Conservation (phyloP, 2,329 filamentous ascomycete genomes). For the Gnomoniopsis smithogilvyi region DNA sequence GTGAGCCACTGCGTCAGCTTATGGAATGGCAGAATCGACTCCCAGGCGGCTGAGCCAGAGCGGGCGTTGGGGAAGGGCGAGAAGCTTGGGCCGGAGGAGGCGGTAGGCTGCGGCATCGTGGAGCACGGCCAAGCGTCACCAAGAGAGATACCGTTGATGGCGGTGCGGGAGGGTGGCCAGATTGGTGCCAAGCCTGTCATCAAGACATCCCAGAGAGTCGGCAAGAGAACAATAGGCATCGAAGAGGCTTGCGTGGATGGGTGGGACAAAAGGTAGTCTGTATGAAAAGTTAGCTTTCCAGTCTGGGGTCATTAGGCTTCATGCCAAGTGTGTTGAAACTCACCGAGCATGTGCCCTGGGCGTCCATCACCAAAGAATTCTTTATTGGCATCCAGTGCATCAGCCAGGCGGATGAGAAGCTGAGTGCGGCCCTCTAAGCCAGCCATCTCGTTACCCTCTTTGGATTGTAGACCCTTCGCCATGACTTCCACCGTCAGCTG, state of each 20-base stretch:
- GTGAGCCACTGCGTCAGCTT: slow-evolving; percentile 71
- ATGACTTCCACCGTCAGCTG: slow-evolving; percentile 71
- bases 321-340: slow-evolving; percentile 39
- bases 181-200: slow-evolving; percentile 84
- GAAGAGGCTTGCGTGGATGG: slow-evolving; percentile 86
- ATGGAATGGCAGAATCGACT: slow-evolving; percentile 65
- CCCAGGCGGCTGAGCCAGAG: slow-evolving; percentile 56
- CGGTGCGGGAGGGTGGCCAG: slow-evolving; percentile 84
- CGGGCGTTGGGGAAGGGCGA: slow-evolving; percentile 42
- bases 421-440: slow-evolving; percentile 82
- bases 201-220: slow-evolving; percentile 85
- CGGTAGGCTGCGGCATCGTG: slow-evolving; percentile 64
- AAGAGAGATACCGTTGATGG: slow-evolving; percentile 80
- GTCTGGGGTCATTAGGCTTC: neutral
- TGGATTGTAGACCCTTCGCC: slow-evolving; percentile 80
- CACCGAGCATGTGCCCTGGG: slow-evolving; percentile 88
- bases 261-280: slow-evolving; percentile 90
- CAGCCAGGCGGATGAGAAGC: slow-evolving; percentile 70
- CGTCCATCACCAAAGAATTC: slow-evolving; percentile 85
- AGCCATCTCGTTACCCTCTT: slow-evolving; percentile 74
- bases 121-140: slow-evolving; percentile 94
- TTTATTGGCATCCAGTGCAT: slow-evolving; percentile 70
- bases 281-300: slow-evolving; percentile 21
- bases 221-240: slow-evolving; percentile 80
- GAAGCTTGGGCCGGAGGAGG: slow-evolving; percentile 49